These are phyloP conservation scores for Malassezia obtusa DNA, from an alignment of 1,284 basidiomycete species.

Conservation along the genomic window DNA sequence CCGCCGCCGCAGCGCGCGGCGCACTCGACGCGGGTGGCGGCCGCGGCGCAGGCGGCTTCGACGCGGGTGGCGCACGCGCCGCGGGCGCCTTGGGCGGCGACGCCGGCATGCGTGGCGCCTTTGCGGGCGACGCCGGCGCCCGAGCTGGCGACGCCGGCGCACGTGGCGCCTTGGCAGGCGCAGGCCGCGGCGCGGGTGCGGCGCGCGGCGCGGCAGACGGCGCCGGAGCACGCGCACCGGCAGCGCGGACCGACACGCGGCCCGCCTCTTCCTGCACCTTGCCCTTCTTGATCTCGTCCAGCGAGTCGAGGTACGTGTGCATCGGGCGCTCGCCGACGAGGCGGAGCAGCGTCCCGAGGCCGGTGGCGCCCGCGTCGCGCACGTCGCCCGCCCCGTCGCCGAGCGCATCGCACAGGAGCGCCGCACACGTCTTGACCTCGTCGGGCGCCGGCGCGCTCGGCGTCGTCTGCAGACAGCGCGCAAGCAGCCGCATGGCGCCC, in stretches of 20 bases:
- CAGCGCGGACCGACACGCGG: background rate
- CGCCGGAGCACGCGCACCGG: background rate
- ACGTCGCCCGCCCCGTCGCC: slow-evolving; percentile 86
- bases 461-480: slow-evolving; percentile 63
- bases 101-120: slow-evolving; percentile 39
- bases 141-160: slow-evolving; percentile 18
- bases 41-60: too few relatives aligned
- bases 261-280: slow-evolving; percentile 78
- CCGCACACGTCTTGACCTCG: slow-evolving; percentile 75
- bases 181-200: background rate
- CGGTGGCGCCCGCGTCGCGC: slow-evolving; percentile 75
- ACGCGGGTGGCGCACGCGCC: too few relatives aligned
- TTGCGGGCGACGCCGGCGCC: slow-evolving; percentile 18
- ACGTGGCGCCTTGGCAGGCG: slow-evolving; percentile 52
- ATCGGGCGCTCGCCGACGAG: slow-evolving; percentile 90
- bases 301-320: slow-evolving; percentile 72
- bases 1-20: slow-evolving; percentile 53
- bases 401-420: slow-evolving; percentile 65
- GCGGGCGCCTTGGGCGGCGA: slow-evolving; percentile 43
- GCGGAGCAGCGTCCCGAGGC: slow-evolving; percentile 86
- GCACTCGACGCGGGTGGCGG: slow-evolving; percentile 46
- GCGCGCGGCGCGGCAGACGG: background rate
- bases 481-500: slow-evolving; percentile 78
- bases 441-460: slow-evolving; percentile 59
- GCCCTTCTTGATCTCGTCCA: slow-evolving; percentile 77